These are phyloP conservation scores for Quercus ilex DNA, from an alignment of 306 rosid genomes.

Conservation along the genomic window DNA sequence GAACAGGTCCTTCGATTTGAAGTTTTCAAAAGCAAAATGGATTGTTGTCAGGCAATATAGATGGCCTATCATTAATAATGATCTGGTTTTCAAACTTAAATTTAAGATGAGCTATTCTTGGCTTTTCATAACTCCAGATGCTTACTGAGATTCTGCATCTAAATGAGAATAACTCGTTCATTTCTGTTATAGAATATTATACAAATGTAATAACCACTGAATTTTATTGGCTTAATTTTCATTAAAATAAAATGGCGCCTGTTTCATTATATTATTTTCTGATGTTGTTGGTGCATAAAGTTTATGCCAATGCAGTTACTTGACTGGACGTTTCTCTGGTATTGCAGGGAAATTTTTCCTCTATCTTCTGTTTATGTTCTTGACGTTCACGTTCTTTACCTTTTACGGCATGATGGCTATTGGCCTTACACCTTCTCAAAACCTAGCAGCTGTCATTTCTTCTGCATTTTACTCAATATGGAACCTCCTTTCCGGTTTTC, in stretches of 20 bases:
- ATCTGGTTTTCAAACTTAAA: too few relatives aligned
- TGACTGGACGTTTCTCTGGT: not conserved
- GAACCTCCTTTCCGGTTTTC: conserved; percentile 96
- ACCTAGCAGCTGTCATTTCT: conserved; percentile 82
- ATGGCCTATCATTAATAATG: too few relatives aligned
- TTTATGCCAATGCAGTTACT: not conserved
- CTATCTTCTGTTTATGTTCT: conserved; percentile 82
- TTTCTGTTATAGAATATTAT: too few relatives aligned
- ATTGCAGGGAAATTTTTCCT: conserved; percentile 73
- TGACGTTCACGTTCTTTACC: conserved; percentile 92
- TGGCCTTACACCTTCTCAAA: conserved; percentile 82
- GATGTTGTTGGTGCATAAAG: not conserved
- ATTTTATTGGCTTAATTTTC: too few relatives aligned
- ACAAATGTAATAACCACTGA: too few relatives aligned
- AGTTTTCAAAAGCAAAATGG: too few relatives aligned
- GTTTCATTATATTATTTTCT: not conserved
- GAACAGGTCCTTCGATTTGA: too few relatives aligned
- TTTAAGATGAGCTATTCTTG: too few relatives aligned
- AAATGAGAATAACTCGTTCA: too few relatives aligned
- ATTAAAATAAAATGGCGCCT: not conserved
- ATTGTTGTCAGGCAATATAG: too few relatives aligned
- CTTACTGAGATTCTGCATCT: too few relatives aligned
- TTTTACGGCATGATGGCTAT: conserved; percentile 96
- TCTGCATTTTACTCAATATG: conserved; percentile 94
- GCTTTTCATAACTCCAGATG: too few relatives aligned